A percentile compares a stretch with the other conserved stretches of the same genome.
Conservation (phyloP, 257 asterid genomes). For the Avicennia marina region DNA sequence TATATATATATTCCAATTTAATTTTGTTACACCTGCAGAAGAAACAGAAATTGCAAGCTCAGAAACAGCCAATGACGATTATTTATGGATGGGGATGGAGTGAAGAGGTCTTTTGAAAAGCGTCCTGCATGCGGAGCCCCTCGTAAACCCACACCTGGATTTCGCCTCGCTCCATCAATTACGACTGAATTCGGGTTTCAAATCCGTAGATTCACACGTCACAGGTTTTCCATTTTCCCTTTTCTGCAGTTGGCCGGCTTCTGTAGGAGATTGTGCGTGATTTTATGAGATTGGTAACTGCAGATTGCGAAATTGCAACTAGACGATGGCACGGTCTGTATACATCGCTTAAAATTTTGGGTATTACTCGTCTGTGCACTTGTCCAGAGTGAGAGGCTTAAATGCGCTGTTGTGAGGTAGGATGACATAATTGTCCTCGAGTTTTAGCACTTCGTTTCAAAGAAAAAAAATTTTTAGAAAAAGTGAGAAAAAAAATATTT, state of each 20-base stretch:
- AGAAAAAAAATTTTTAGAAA: no score
- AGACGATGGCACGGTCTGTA: no score
- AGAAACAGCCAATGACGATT: conserved; percentile 17
- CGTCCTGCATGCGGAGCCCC: conserved; percentile 36
- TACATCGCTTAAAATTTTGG: no score
- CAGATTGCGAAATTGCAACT: no score
- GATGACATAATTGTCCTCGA: no score
- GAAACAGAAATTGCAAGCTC: conserved; percentile 4
- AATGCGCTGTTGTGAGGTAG: no score
- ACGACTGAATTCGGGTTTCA: conserved; percentile 19
- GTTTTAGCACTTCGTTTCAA: no score
- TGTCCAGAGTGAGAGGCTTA: no score
- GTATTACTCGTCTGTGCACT: no score
- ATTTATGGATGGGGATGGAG: conserved; percentile 11
- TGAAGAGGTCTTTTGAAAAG: conserved; percentile 20
- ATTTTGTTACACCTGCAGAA: not conserved
- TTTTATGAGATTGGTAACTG: no score
- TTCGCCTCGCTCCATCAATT: conserved; percentile 30
- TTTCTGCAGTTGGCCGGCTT: not conserved
- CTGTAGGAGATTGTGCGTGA: conserved; percentile 7
- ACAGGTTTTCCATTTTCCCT: conserved; percentile 1
- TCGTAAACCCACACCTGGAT: conserved; percentile 25
- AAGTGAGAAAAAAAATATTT: no score
- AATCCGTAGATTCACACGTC: conserved; percentile 23
- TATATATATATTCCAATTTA: no score